Percentiles rank a stretch among this genome's conserved stretches.
These are phyloP conservation scores for Caloboletus firmus DNA, from an alignment of 1,284 basidiomycete species.

Conservation along the genomic window DNA sequence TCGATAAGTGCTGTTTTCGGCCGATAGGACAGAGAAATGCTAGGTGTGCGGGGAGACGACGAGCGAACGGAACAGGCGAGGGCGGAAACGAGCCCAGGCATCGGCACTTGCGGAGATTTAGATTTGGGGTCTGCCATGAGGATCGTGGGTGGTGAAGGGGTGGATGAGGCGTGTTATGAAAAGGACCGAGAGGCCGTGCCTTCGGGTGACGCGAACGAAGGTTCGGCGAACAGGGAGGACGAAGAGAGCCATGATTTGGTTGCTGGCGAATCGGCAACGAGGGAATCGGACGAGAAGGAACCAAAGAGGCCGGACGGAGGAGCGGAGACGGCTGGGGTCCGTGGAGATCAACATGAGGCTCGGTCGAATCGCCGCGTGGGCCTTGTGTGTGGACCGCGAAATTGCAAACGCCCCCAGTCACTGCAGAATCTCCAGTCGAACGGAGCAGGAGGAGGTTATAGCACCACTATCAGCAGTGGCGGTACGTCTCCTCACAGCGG, in stretches of 20 bases:
- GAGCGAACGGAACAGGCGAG: neutral
- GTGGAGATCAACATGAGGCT: conserved; percentile 29
- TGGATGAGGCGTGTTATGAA: conserved; percentile 25
- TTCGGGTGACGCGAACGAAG: conserved; percentile 20
- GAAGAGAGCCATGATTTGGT: neutral
- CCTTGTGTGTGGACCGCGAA: conserved; percentile 28
- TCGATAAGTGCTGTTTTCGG: conserved; percentile 9
- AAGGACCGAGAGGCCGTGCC: conserved; percentile 18
- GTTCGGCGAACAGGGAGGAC: conserved; percentile 11
- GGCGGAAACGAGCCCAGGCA: conserved; percentile 3
- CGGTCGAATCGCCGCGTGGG: conserved; percentile 34
- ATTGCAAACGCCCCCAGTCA: conserved; percentile 36
- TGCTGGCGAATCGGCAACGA: conserved; percentile 11
- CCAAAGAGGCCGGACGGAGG: conserved; percentile 16
- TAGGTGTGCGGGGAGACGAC: conserved; percentile 1
- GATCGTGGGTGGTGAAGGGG: conserved; percentile 23
- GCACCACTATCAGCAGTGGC: conserved; percentile 13
- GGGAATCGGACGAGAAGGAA: neutral
- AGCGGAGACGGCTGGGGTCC: conserved; percentile 18
- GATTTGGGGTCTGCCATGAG: conserved; percentile 23
- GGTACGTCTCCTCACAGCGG: conserved; percentile 2
- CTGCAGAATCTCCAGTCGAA: conserved; percentile 29
- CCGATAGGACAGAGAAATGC: conserved; percentile 13
- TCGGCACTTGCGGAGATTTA: conserved; percentile 25
- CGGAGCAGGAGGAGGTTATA: conserved; percentile 13